A percentile compares a stretch with the other conserved stretches of the same genome.
Conservation (phyloP, 164 flowering plant genomes). For the Cinnamomum chago region DNA sequence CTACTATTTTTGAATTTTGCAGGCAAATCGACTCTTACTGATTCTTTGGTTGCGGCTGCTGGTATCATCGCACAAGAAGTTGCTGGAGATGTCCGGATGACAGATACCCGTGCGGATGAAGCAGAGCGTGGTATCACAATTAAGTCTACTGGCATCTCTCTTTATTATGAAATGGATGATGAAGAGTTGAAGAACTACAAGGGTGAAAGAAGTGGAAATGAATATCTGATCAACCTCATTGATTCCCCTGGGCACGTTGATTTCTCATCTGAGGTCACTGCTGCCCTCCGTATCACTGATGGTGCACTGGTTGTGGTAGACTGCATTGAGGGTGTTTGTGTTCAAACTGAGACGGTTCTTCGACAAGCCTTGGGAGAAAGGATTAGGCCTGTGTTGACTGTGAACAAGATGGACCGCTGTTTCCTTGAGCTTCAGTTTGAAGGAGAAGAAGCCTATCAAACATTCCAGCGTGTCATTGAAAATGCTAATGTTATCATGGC, state of each 20-base stretch:
- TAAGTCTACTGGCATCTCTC: constrained; percentile 26
- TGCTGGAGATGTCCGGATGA: constrained; percentile 40
- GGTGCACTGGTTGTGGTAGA: constrained; percentile 30
- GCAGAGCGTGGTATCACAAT: constrained; percentile 34
- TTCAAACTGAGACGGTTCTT: constrained; percentile 30
- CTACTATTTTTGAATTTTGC: constrained; percentile 3
- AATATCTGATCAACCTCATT: constrained; percentile 27
- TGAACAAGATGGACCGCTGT: constrained; percentile 27
- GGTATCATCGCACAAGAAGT: constrained; percentile 59
- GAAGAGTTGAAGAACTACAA: constrained; percentile 17
- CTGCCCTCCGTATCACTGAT: constrained; percentile 27
- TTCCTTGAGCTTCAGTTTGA: constrained; percentile 29
- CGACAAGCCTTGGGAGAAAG: constrained; percentile 29
- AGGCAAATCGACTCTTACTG: constrained; percentile 63
- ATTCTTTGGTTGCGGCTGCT: constrained; percentile 42
- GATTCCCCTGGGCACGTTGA: constrained; percentile 36
- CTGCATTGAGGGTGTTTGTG: constrained; percentile 30
- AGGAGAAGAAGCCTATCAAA: constrained; percentile 29
- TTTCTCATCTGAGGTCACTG: constrained; percentile 25
- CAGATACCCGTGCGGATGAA: constrained; percentile 31
- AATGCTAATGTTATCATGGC: constrained; percentile 29
- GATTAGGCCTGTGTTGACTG: constrained; percentile 27
- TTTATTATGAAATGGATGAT: constrained; percentile 23
- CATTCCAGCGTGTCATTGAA: constrained; percentile 23
- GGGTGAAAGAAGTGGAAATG: constrained; percentile 23